Evolutionary conservation across 2,329 filamentous ascomycete genomes (phyloP).

Genomic region (Epicoccum sorghinum): DNA sequence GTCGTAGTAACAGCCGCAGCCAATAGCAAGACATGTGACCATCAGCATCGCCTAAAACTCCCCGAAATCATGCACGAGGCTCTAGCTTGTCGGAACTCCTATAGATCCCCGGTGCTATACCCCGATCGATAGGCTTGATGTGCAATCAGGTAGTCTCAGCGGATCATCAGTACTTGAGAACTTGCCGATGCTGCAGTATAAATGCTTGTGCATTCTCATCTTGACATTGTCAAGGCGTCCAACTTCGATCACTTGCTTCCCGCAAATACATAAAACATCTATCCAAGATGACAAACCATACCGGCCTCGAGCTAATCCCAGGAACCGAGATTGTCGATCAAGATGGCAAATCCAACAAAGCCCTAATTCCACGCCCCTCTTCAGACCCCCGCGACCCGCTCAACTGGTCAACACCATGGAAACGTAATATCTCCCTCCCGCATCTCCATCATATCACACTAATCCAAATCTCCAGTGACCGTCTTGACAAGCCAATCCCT

Average conservation of each 20-base stretch:
- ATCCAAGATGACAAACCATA: slow-evolving; percentile 21
- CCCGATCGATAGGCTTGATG: too few species aligned
- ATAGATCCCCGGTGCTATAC: background rate
- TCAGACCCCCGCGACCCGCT: slow-evolving; percentile 44
- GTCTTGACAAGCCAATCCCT: slow-evolving; percentile 48
- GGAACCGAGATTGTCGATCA: slow-evolving; percentile 39
- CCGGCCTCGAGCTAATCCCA: slow-evolving; percentile 30
- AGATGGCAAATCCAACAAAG: slow-evolving; percentile 30
- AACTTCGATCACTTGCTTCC: too few species aligned
- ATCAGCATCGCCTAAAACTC: too few species aligned
- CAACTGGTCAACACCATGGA: slow-evolving; percentile 46
- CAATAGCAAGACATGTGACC: too few species aligned
- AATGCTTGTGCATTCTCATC: too few species aligned
- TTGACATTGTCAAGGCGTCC: too few species aligned
- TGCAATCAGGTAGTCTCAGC: too few species aligned
- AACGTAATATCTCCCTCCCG: slow-evolving; percentile 23
- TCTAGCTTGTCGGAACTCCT: background rate
- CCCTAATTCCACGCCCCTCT: slow-evolving; percentile 39
- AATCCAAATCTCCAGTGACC: slow-evolving; percentile 27
- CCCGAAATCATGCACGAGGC: background rate
- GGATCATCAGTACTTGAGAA: too few species aligned
- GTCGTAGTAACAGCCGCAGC: too few species aligned
- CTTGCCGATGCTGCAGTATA: too few species aligned
- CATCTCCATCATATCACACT: background rate
- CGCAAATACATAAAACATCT: background rate